A percentile compares a stretch with the other conserved stretches of the same genome.
Evolutionary conservation across 495 filamentous ascomycete species (phyloP).

Genomic region (Tuber brumale): DNA sequence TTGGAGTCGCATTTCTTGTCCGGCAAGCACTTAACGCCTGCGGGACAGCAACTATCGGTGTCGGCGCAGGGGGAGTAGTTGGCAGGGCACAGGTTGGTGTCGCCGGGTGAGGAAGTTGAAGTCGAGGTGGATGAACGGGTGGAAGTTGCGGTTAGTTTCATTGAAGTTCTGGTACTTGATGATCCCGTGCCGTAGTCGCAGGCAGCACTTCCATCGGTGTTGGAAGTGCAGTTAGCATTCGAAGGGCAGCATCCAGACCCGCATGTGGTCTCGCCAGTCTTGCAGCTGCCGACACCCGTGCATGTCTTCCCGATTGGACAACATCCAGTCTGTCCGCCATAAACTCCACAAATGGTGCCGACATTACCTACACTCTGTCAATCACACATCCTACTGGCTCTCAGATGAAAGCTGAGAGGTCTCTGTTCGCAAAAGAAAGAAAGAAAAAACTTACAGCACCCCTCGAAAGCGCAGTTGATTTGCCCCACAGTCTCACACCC

Average conservation of each 20-base stretch:
- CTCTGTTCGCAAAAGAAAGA: background rate
- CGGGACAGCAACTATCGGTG: background rate
- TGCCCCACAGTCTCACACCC: conserved; percentile 15
- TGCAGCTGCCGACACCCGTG: conserved; percentile 10
- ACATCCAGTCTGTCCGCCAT: conserved; percentile 20
- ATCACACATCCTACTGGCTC: background rate
- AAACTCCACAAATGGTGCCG: conserved; percentile 20
- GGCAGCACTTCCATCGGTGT: conserved; percentile 4
- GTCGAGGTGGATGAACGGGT: background rate
- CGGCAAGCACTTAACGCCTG: background rate
- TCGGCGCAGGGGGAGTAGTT: background rate
- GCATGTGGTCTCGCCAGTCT: conserved; percentile 6
- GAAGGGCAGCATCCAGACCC: conserved; percentile 12
- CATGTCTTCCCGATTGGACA: conserved; percentile 18
- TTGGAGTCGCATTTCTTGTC: background rate
- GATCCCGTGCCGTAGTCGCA: conserved; percentile 14
- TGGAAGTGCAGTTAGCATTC: conserved; percentile 4
- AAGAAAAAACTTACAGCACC: conserved; percentile 16
- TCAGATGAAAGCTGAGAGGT: background rate
- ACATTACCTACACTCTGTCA: conserved; percentile 5
- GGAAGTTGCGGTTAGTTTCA: background rate
- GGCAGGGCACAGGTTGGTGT: background rate
- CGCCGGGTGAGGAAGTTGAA: background rate
- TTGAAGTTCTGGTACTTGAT: background rate
- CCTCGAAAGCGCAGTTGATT: conserved; percentile 15